Conservation (phyloP, 352 stramenopile species). For the Elongisporangium undulatum region DNA sequence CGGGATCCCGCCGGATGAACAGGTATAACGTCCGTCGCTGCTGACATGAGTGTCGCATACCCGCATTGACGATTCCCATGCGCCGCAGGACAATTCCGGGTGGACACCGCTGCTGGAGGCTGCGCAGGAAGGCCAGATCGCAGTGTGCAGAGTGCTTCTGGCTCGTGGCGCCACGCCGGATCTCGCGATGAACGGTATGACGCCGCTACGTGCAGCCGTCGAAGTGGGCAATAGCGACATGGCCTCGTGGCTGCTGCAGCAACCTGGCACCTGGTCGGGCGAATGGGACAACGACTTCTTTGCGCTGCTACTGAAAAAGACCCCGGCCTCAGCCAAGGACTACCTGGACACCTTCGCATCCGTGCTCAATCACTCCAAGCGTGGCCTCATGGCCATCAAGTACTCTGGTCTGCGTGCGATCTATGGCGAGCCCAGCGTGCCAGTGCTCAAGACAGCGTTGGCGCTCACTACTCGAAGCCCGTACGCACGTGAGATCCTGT, state of each 20-base stretch:
- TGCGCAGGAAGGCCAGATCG: constrained; percentile 49
- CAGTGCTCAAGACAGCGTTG: constrained; percentile 42
- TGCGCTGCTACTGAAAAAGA: constrained; percentile 46
- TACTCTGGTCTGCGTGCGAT: constrained; percentile 39
- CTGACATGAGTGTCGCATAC: background rate
- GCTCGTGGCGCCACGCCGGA: constrained; percentile 35
- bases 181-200: constrained; percentile 28
- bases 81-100: constrained; percentile 26
- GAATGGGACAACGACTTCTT: constrained; percentile 50
- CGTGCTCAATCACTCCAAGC: constrained; percentile 40
- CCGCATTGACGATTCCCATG: background rate
- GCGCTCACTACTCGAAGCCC: constrained; percentile 32
- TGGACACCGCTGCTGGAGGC: constrained; percentile 65
- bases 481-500: constrained; percentile 38
- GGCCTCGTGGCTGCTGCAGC: constrained; percentile 37
- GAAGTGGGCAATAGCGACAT: constrained; percentile 56
- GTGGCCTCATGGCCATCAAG: constrained; percentile 39
- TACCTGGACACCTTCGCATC: constrained; percentile 55
- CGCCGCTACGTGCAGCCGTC: constrained; percentile 39
- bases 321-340: constrained; percentile 23
- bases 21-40: constrained; percentile 5
- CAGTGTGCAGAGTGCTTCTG: constrained; percentile 39
- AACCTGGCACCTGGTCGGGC: constrained; percentile 30
- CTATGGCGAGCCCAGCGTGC: constrained; percentile 44
- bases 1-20: constrained; percentile 29